phyloP scores from a whole-genome alignment of 2,329 filamentous ascomycete species.

The Anisogramma anomala region DNA sequence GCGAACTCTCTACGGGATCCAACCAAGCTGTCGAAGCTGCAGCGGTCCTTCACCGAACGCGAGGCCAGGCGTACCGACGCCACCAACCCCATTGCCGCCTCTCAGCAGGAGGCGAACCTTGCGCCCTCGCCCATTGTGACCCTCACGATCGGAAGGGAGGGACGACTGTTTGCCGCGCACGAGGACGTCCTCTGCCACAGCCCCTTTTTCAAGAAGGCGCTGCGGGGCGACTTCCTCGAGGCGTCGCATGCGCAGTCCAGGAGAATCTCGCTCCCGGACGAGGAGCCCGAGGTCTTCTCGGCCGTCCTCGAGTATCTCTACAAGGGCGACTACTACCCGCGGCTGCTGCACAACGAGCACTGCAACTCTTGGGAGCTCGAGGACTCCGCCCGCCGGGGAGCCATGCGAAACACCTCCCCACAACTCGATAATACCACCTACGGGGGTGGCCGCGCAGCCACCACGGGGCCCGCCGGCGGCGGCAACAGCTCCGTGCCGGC shows the following conservation, averaged over 20 bases:
- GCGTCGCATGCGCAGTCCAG: slow-evolving; percentile 48
- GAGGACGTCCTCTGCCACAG: slow-evolving; percentile 82
- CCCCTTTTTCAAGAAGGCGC: slow-evolving; percentile 66
- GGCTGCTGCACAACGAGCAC: slow-evolving; percentile 75
- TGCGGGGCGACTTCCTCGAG: slow-evolving; percentile 63
- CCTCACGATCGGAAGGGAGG: slow-evolving; percentile 70
- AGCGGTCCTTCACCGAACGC: slow-evolving; percentile 58
- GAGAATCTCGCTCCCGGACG: slow-evolving; percentile 60
- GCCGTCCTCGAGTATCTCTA: slow-evolving; percentile 93
- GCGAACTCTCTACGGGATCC: slow-evolving; percentile 50
- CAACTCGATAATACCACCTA: slow-evolving; percentile 30
- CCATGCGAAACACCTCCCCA: slow-evolving; percentile 38
- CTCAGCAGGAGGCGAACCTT: slow-evolving; percentile 14
- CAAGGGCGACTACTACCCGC: slow-evolving; percentile 91
- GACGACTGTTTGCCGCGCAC: slow-evolving; percentile 86
- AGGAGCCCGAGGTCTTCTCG: slow-evolving; percentile 87
- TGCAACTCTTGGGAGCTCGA: slow-evolving; percentile 85
- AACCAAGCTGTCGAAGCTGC: slow-evolving; percentile 72
- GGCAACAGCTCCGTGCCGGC: background rate
- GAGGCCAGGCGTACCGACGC: slow-evolving; percentile 23
- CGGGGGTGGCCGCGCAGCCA: slow-evolving; percentile 30
- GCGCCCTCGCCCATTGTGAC: slow-evolving; percentile 67
- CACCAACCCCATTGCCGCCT: slow-evolving; percentile 13
- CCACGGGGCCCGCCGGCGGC: slow-evolving; percentile 16
- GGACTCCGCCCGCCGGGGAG: slow-evolving; percentile 36